These are phyloP conservation scores for Neoarthrinium moseri DNA, from an alignment of 2,329 filamentous ascomycete genomes.

Conservation along the genomic window DNA sequence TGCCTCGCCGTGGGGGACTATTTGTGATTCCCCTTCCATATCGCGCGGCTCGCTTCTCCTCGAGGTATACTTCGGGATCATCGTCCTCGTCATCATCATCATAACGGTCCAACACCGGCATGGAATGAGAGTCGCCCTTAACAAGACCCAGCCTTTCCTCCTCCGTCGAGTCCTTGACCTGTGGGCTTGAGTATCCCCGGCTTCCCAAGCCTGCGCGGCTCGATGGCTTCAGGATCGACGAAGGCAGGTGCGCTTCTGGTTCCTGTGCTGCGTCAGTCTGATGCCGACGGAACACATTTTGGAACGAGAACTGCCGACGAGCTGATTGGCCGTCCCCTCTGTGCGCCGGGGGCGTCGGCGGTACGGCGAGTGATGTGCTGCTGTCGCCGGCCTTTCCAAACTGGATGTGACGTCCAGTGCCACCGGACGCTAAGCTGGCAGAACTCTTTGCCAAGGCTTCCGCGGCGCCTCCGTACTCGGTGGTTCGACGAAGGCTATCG, in stretches of 20 bases:
- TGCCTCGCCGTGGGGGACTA: conserved; percentile 30
- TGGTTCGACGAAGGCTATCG: conserved; percentile 35
- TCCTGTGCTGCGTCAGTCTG: conserved; percentile 32
- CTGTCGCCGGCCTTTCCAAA: conserved; percentile 42
- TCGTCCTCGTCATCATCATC: conserved; percentile 33
- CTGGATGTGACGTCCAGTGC: conserved; percentile 43
- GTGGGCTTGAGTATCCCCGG: conserved; percentile 39
- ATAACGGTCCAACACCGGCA: conserved; percentile 33
- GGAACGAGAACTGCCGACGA: conserved; percentile 86
- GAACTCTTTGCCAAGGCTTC: conserved; percentile 5
- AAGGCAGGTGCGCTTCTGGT: conserved; percentile 22
- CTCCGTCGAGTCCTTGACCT: conserved; percentile 63
- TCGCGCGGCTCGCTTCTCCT: conserved; percentile 27
- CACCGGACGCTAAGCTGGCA: conserved; percentile 41
- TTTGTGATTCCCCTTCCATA: conserved; percentile 43
- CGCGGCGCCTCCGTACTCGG: conserved; percentile 48
- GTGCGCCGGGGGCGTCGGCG: conserved; percentile 63
- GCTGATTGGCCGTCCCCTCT: conserved; percentile 42
- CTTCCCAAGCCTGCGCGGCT: conserved; percentile 31
- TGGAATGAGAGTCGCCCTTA: conserved; percentile 59
- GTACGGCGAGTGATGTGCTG: conserved; percentile 38
- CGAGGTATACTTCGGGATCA: conserved; percentile 25
- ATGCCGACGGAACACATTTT: conserved; percentile 72
- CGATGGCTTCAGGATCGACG: conserved; percentile 25
- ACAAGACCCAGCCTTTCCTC: conserved; percentile 83